Percentiles rank a stretch among this genome's conserved stretches.
Evolutionary conservation across 2,329 filamentous ascomycete genomes (phyloP).

Genomic region (Pezicula carpinea): DNA sequence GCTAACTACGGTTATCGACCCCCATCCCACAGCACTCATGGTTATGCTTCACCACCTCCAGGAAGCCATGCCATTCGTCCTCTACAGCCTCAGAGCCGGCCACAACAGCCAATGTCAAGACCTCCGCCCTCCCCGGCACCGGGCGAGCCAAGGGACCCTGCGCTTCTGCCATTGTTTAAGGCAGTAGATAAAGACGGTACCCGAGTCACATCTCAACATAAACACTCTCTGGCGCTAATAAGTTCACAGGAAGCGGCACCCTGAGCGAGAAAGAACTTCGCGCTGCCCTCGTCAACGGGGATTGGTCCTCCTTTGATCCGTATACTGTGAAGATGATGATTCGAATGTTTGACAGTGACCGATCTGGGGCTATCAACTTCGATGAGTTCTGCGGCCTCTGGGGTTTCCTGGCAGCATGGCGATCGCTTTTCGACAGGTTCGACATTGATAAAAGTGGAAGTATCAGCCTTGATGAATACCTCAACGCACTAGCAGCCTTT

Average conservation of each 20-base stretch:
- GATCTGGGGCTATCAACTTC: slow-evolving; percentile 84
- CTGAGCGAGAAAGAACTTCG: slow-evolving; percentile 84
- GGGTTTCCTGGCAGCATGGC: slow-evolving; percentile 94
- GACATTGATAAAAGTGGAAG: slow-evolving; percentile 82
- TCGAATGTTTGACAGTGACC: slow-evolving; percentile 95
- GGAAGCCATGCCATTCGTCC: slow-evolving; percentile 36
- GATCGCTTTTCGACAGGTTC: slow-evolving; percentile 90
- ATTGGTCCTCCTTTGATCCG: slow-evolving; percentile 89
- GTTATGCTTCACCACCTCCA: slow-evolving; percentile 42
- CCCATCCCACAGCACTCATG: slow-evolving; percentile 29
- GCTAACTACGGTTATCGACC: slow-evolving; percentile 21
- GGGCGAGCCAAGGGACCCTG: slow-evolving; percentile 57
- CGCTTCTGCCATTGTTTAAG: slow-evolving; percentile 78
- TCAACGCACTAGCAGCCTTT: slow-evolving; percentile 85
- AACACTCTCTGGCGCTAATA: slow-evolving; percentile 1
- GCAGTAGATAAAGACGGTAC: slow-evolving; percentile 82
- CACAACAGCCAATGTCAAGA: slow-evolving; percentile 50
- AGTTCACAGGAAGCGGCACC: slow-evolving; percentile 63
- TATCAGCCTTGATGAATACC: slow-evolving; percentile 83
- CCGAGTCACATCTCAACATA: slow-evolving; percentile 14
- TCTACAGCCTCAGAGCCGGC: slow-evolving; percentile 33
- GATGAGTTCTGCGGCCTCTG: slow-evolving; percentile 95
- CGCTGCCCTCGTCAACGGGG: slow-evolving; percentile 89
- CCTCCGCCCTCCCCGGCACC: slow-evolving; percentile 62
- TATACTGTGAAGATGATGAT: slow-evolving; percentile 99